Percentiles rank a stretch among this genome's conserved stretches.
Evolutionary conservation across 805 yeast species (phyloP).

Genomic region (Ogataea wickerhamii): DNA sequence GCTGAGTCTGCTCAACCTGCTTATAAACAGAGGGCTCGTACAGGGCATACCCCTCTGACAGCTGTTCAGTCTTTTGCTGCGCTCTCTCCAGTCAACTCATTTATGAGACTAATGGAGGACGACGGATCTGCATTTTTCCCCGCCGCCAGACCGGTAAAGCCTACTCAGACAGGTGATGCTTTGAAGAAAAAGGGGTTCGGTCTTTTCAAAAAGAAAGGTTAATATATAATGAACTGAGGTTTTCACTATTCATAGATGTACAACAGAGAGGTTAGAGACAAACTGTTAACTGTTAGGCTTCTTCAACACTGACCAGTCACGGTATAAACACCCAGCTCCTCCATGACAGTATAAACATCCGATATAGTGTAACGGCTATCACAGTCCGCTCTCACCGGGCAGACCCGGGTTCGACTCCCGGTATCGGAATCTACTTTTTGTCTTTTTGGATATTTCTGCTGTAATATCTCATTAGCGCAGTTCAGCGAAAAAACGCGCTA

Average conservation of each 20-base stretch:
- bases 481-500: not conserved
- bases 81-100: not conserved
- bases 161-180: not conserved
- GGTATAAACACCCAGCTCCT: too few species aligned
- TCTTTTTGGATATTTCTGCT: not conserved
- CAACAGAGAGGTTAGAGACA: too few species aligned
- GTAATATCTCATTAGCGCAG: not conserved
- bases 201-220: conserved; percentile 7
- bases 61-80: not conserved
- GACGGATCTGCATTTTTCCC: not conserved
- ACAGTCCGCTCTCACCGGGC: conserved; percentile 26
- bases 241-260: too few species aligned
- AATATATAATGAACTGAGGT: not conserved
- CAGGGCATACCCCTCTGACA: not conserved
- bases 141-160: not conserved
- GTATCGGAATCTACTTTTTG: conserved; percentile 18
- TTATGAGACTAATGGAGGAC: not conserved
- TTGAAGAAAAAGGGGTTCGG: conserved; percentile 9
- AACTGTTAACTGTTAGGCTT: too few species aligned
- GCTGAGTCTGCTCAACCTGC: not conserved
- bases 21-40: not conserved
- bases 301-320: too few species aligned
- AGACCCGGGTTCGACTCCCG: conserved; percentile 25
- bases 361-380: conserved; percentile 24
- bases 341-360: conserved; percentile 8